These are phyloP conservation scores for Pseudognaphalium luteoalbum DNA, from an alignment of 129 eudicot species.

Conservation along the genomic window DNA sequence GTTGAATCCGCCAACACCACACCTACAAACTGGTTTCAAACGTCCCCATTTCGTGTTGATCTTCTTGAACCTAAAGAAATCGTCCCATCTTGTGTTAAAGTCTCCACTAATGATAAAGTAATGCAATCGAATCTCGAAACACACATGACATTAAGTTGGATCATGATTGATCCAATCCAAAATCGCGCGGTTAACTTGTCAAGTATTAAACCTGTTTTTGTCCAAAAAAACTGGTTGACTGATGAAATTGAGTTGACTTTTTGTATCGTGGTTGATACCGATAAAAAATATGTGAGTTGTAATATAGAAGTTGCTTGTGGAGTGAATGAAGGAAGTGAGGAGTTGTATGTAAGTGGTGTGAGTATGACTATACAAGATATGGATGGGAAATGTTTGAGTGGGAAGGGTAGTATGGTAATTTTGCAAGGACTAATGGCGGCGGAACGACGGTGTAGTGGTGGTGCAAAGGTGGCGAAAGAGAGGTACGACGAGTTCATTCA, in stretches of 20 bases:
- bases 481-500: slow-evolving; percentile 28
- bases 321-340: slow-evolving; percentile 23
- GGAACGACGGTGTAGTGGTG: neutral
- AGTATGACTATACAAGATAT: slow-evolving; percentile 33
- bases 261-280: slow-evolving; percentile 14
- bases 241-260: slow-evolving; percentile 36
- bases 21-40: slow-evolving; percentile 28
- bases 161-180: slow-evolving; percentile 36
- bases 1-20: slow-evolving; percentile 25
- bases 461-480: slow-evolving; percentile 25
- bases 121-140: slow-evolving; percentile 2
- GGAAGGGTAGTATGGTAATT: slow-evolving; percentile 37
- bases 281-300: slow-evolving; percentile 20
- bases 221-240: slow-evolving; percentile 39
- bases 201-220: slow-evolving; percentile 31
- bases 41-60: slow-evolving; percentile 35
- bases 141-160: slow-evolving; percentile 33
- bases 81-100: slow-evolving; percentile 11
- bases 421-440: slow-evolving; percentile 23
- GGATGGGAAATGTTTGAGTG: slow-evolving; percentile 34
- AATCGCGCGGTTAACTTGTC: slow-evolving; percentile 37
- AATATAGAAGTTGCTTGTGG: slow-evolving; percentile 35
- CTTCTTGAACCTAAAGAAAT: slow-evolving; percentile 39
- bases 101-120: slow-evolving; percentile 13
- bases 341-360: slow-evolving; percentile 32